Base-by-base conservation (phyloP, 306 rosid species). In the Styphnolobium japonicum region DNA sequence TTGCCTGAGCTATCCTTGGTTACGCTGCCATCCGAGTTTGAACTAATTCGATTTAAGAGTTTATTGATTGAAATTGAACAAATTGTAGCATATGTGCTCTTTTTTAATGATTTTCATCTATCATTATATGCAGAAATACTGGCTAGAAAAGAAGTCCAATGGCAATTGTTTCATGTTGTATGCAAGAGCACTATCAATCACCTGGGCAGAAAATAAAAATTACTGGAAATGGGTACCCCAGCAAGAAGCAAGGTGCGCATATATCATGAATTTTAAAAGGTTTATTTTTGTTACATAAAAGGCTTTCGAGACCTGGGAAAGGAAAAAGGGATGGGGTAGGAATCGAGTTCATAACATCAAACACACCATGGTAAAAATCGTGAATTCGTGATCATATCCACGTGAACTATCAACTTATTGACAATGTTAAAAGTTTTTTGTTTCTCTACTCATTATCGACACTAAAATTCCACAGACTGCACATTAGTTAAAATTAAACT, bases 121-220 rank as follows among this genome's bases (percentile, higher is more conserved):
- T 62, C 4, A 11, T 62, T 22, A 21, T 55, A 49, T 79, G 58
- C 72, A 86, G 89, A 80, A 80, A 71, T 80, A 76, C 46, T 86
- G 89, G 89, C 10, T 80, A 27, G 76, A 86, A 0, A 80, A 80
- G 85, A 79, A 40, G 31, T 45, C 62, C 45, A 83, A 88, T 57
- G 10, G 33, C 61, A 86, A 88, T 77, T 87, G 97, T 77, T 93
- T 93, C 71, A 80, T 86, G 91, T 18, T 93, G 77, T 91, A 83
- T 81, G 91, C 98, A 76, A 86, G 84, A 80, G 88, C 86, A 75
- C 92, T 93, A 31, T 63, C 80, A 23, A 88, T 93, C 78, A 79
- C 88, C 11, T 90, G 95, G 95, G 83, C 34, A 21, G 88, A 90
- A 23, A 55, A 83, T 42, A 4, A 6, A n/a, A 71, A 34, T 36